Evolutionary conservation across 257 asterid genomes (phyloP), one percentile per base, ranked within the genome.

Genomic region (Solanum medicagineum): DNA sequence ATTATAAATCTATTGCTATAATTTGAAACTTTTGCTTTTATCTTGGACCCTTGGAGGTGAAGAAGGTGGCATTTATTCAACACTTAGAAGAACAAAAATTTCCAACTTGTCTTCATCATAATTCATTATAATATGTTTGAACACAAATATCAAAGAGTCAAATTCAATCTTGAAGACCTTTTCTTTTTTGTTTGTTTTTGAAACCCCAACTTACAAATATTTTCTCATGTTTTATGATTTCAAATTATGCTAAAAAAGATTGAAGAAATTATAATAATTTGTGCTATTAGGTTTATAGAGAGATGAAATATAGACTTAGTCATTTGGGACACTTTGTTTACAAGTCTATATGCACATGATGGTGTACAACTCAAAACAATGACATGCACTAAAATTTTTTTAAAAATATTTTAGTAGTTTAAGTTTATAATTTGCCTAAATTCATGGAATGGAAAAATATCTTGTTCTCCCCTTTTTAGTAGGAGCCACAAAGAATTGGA

Each of bases 51-150:
- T 84, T 86, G 55, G 82, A 84, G 77, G 60, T 44, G 26, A 74
- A 75, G 63, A 85, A 69, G 80, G 87, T 86, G 83, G 56, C 85
- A 63, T 88, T 88, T 84, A 68, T 84, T 84, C 87, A 80, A 53
- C 87, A 29, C 32, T 68, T 19, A 16, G 7, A 9, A 40, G 51
- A 22, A 56, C 45, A 71, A 29, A 71, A 10, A 19, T 81, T 70
- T 65, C 45, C 55, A 24, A 81, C 32, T 71, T 80, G 81, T 86
- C 47, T 53, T 54, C 22, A 80, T 54, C 83, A 81, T 36, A 40
- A 70, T 77, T 88, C 89, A 88, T 89, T 82, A 89, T 89, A 85
- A 62, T 83, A 79, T 15, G 85, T 87, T 89, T 89, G 88, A 87
- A 87, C 87, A 81, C 85, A 87, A 65, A 83, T 87, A 82, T 86